Percentiles rank a stretch among this genome's conserved stretches.
phyloP scores from a whole-genome alignment of 2,329 filamentous ascomycete species.

The Claviceps humidiphila region DNA sequence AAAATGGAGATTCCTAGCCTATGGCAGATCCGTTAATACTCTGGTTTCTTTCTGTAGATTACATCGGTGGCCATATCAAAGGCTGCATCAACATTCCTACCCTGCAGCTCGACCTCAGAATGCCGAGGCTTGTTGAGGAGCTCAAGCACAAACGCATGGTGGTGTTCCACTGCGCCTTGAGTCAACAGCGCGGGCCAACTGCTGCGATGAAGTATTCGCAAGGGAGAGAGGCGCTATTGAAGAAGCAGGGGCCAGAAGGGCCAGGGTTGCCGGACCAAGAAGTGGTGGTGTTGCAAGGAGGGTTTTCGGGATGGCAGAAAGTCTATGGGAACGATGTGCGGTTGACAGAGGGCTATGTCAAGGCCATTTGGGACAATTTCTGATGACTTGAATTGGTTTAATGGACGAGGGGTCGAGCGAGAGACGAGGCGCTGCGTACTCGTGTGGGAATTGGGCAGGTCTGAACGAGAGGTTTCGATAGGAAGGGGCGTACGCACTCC shows the following conservation, averaged over 20 bases:
- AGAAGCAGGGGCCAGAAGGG: conserved; percentile 15
- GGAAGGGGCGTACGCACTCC: background rate
- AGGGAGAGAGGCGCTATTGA: conserved; percentile 44
- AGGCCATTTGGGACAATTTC: conserved; percentile 67
- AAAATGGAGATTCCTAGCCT: background rate
- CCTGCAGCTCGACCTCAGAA: conserved; percentile 55
- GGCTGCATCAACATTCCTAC: conserved; percentile 66
- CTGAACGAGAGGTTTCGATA: background rate
- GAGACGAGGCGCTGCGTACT: background rate
- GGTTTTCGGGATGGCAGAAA: conserved; percentile 86
- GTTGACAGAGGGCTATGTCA: conserved; percentile 72
- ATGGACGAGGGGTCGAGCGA: background rate
- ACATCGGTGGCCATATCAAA: conserved; percentile 81
- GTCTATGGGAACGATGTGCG: conserved; percentile 62
- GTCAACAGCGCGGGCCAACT: conserved; percentile 76
- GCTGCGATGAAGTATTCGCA: conserved; percentile 71
- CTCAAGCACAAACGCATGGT: conserved; percentile 69
- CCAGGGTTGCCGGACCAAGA: conserved; percentile 39
- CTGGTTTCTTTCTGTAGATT: conserved; percentile 40
- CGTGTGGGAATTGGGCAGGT: background rate
- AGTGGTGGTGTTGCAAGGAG: conserved; percentile 69
- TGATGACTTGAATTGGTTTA: conserved; percentile 10
- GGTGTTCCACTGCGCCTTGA: conserved; percentile 88
- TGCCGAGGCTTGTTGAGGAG: conserved; percentile 70
- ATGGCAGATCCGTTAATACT: background rate